Conservation (phyloP, 371 early-diverging fungal species). For the Mortierella sp. region DNA sequence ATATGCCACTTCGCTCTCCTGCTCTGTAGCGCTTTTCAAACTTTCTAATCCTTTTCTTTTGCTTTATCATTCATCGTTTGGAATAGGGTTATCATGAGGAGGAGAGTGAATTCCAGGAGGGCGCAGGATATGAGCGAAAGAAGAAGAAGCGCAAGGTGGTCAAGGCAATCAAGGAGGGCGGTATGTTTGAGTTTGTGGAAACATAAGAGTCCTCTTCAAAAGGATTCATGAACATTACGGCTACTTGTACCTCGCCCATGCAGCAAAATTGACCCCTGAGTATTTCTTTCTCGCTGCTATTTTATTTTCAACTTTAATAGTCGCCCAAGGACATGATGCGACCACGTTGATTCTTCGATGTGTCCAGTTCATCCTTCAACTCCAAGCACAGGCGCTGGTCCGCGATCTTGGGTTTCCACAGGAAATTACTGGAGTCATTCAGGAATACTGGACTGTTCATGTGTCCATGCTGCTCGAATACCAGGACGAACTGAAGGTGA, state of each 20-base stretch:
- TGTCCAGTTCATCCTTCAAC: constrained; percentile 31
- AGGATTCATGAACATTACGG: too few relatives aligned
- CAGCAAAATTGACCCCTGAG: background rate
- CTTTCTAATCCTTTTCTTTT: background rate
- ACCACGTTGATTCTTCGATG: constrained; percentile 23
- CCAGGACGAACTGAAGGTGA: background rate
- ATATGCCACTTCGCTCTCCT: background rate
- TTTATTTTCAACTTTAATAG: constrained; percentile 21
- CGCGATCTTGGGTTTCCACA: constrained; percentile 40
- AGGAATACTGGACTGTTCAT: constrained; percentile 41
- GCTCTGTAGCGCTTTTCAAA: background rate
- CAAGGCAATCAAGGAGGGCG: background rate
- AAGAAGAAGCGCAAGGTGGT: constrained; percentile 21
- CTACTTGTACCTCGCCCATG: background rate
- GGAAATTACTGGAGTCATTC: constrained; percentile 34
- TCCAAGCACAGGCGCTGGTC: constrained; percentile 29
- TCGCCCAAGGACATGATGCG: constrained; percentile 12
- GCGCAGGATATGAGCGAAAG: constrained; percentile 23
- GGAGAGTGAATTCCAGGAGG: constrained; percentile 34
- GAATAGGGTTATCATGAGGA: constrained; percentile 52
- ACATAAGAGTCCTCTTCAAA: background rate
- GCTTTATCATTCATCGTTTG: too few relatives aligned
- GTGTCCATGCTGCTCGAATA: background rate
- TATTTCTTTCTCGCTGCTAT: too few relatives aligned
- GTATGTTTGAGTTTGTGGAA: background rate